Conservation (phyloP, 495 filamentous ascomycete genomes). For the Penicillium alfredii region DNA sequence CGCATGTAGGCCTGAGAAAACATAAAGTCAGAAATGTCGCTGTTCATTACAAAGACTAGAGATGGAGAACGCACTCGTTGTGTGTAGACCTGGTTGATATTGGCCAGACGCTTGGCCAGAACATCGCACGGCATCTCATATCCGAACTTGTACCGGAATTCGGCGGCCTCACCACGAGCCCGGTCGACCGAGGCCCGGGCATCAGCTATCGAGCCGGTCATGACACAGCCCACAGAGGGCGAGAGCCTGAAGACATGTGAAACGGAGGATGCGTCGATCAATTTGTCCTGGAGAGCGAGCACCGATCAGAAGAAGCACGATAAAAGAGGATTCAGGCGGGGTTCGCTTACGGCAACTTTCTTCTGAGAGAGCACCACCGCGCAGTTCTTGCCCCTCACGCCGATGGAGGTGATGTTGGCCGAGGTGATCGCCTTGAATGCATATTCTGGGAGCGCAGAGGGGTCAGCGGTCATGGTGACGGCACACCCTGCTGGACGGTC, state of each 20-base stretch:
- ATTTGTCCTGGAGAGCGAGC: constrained; percentile 67
- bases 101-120: constrained; percentile 90
- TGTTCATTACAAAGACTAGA: neutral
- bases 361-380: constrained; percentile 97
- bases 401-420: constrained; percentile 96
- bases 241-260: constrained; percentile 97
- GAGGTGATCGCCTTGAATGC: constrained; percentile 99
- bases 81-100: constrained; percentile 98
- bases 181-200: constrained; percentile 86
- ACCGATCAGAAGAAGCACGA: constrained; percentile 14
- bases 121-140: constrained; percentile 99
- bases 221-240: constrained; percentile 92
- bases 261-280: constrained; percentile 95
- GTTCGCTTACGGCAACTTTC: constrained; percentile 83
- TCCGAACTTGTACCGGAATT: constrained; percentile 96
- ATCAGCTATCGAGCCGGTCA: constrained; percentile 98
- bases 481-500: constrained; percentile 1
- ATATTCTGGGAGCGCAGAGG: constrained; percentile 68
- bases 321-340: too few species aligned
- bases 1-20: constrained; percentile 85
- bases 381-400: constrained; percentile 91
- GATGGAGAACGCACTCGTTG: constrained; percentile 64
- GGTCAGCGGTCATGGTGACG: constrained; percentile 18
- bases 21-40: constrained; percentile 4
- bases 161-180: constrained; percentile 90